A percentile compares a stretch with the other conserved stretches of the same genome.
Evolutionary conservation across 2,329 filamentous ascomycete genomes (phyloP).

Genomic region (Alternaria sp.): DNA sequence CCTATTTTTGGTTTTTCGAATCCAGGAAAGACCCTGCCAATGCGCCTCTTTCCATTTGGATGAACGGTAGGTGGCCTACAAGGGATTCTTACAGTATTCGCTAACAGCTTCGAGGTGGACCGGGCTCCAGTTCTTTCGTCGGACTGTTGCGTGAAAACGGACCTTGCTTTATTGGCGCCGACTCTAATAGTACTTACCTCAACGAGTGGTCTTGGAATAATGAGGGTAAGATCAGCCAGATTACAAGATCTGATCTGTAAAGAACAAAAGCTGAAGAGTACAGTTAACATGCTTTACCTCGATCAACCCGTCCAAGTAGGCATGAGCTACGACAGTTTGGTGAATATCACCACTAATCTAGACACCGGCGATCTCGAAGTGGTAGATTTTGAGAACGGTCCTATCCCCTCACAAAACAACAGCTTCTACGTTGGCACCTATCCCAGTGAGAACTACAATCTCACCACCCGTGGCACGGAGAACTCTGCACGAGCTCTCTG

Average conservation of each 20-base stretch:
- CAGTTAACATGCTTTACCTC: slow-evolving; percentile 65
- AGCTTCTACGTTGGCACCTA: slow-evolving; percentile 64
- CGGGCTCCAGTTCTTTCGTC: slow-evolving; percentile 58
- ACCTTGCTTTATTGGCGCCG: slow-evolving; percentile 62
- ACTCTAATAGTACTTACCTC: slow-evolving; percentile 59
- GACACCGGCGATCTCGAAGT: slow-evolving; percentile 31
- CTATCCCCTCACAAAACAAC: slow-evolving; percentile 58
- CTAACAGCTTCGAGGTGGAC: slow-evolving; percentile 53
- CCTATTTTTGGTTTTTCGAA: slow-evolving; percentile 72
- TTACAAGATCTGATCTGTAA: fast-evolving
- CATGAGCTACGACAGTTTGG: slow-evolving; percentile 53
- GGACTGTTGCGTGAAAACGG: slow-evolving; percentile 56
- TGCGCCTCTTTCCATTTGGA: slow-evolving; percentile 66
- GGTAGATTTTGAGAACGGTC: slow-evolving; percentile 39
- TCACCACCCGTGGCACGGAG: slow-evolving; percentile 60
- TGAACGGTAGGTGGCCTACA: slow-evolving; percentile 55
- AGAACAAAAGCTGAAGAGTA: not conserved
- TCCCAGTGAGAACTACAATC: slow-evolving; percentile 54
- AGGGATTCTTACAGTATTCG: not conserved
- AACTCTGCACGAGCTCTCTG: slow-evolving; percentile 65
- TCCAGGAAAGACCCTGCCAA: slow-evolving; percentile 63
- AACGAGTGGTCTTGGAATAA: slow-evolving; percentile 72
- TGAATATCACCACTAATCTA: slow-evolving; percentile 47
- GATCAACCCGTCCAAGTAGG: slow-evolving; percentile 69
- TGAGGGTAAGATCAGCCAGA: slow-evolving; percentile 39